Percentiles rank a stretch among this genome's conserved stretches.
These are phyloP conservation scores for Diaporthe velutina DNA, from an alignment of 2,329 filamentous ascomycete species.

Conservation along the genomic window DNA sequence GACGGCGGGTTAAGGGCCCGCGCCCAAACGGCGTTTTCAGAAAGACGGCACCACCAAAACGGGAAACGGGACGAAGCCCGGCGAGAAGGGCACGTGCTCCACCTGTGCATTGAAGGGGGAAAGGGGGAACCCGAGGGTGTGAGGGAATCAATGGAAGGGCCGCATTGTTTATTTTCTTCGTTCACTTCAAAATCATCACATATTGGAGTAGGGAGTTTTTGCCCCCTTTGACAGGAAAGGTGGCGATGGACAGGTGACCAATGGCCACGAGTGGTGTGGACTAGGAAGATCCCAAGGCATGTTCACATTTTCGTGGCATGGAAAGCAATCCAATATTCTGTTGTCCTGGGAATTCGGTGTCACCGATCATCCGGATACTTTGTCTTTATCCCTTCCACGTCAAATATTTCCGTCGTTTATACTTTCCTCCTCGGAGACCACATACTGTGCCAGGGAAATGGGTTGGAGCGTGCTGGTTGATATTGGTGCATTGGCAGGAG, in stretches of 20 bases:
- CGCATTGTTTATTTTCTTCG: conserved; percentile 9
- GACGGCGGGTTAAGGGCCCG: background rate
- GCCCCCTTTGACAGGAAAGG: background rate
- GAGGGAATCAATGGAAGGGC: conserved; percentile 9
- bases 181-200: conserved; percentile 2
- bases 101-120: conserved; percentile 21
- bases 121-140: background rate
- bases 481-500: background rate
- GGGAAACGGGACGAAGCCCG: conserved; percentile 29
- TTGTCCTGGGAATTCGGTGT: conserved; percentile 1
- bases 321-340: background rate
- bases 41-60: conserved; percentile 21
- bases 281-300: background rate
- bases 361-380: background rate
- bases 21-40: conserved; percentile 29
- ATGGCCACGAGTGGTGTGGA: background rate
- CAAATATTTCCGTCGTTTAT: background rate
- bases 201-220: conserved; percentile 5
- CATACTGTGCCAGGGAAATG: background rate
- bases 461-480: background rate
- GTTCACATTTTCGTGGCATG: background rate
- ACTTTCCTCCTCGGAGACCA: background rate
- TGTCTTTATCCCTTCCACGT: background rate
- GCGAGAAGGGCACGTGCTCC: conserved; percentile 13
- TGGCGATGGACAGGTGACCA: background rate